phyloP scores from a whole-genome alignment of 768 basidiomycete genomes.

The Suillus clintonianus region DNA sequence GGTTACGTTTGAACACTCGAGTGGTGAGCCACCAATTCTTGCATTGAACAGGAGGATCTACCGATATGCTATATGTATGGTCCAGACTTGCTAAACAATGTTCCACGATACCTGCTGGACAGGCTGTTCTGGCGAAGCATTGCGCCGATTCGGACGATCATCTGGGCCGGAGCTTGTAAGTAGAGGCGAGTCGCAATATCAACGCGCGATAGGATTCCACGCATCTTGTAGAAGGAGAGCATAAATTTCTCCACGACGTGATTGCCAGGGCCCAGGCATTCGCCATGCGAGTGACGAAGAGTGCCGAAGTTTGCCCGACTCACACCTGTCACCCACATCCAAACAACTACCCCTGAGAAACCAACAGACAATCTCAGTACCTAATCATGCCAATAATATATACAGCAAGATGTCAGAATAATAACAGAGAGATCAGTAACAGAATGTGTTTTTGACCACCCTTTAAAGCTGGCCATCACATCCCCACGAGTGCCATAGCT shows the following conservation, averaged over 20 bases:
- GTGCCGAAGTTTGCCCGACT: background rate
- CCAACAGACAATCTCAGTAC: background rate
- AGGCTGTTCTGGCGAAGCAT: background rate
- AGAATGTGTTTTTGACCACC: too few relatives aligned
- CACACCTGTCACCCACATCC: background rate
- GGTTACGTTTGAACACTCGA: background rate
- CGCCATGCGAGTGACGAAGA: background rate
- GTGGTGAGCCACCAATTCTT: too few relatives aligned
- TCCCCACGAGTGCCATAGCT: conserved; percentile 64
- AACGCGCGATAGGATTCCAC: background rate
- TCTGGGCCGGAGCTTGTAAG: background rate
- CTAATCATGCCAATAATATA: background rate
- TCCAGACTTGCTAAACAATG: background rate
- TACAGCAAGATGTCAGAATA: background rate
- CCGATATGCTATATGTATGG: background rate
- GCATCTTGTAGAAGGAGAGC: background rate
- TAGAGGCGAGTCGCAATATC: background rate
- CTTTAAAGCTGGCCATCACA: background rate
- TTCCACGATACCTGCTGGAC: background rate
- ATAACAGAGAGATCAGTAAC: background rate
- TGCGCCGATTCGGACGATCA: background rate
- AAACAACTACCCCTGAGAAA: background rate
- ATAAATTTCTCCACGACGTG: background rate
- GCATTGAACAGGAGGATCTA: too few relatives aligned
- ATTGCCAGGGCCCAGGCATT: background rate